Conservation (phyloP, 352 stramenopile species). For the Phytophthora crassamura region DNA sequence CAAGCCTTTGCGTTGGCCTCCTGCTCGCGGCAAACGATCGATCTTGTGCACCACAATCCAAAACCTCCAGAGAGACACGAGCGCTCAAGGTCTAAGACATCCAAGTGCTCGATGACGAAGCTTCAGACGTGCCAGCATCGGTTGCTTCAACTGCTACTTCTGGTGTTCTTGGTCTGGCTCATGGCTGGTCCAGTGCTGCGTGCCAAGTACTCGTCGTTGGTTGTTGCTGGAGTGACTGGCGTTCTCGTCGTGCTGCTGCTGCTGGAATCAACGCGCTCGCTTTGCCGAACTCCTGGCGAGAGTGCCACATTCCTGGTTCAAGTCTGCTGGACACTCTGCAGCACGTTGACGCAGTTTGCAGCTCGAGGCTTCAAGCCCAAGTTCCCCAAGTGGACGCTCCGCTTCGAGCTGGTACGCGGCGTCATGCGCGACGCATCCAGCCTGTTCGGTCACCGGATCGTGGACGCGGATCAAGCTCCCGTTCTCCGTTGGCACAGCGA, state of each 20-base stretch:
- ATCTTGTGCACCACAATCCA: slow-evolving; percentile 5
- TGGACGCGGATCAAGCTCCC: slow-evolving; percentile 22
- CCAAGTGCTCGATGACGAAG: background rate
- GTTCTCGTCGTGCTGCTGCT: slow-evolving; percentile 8
- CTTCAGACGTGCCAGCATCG: slow-evolving; percentile 9
- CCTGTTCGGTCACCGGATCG: slow-evolving; percentile 34
- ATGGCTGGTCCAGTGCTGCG: background rate
- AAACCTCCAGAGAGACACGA: background rate
- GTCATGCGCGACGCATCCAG: slow-evolving; percentile 3
- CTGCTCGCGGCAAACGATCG: background rate
- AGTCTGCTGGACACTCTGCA: background rate
- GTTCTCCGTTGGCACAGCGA: slow-evolving; percentile 33
- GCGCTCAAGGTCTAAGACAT: background rate
- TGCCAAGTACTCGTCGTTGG: background rate
- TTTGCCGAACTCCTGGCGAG: slow-evolving; percentile 21
- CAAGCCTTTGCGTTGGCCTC: background rate
- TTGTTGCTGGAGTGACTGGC: background rate
- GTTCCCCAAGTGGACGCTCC: slow-evolving; percentile 46
- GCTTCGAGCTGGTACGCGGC: slow-evolving; percentile 11
- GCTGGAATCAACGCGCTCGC: slow-evolving; percentile 2
- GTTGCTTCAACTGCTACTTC: slow-evolving; percentile 1
- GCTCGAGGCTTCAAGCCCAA: slow-evolving; percentile 29
- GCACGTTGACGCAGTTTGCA: slow-evolving; percentile 6
- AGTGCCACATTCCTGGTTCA: background rate
- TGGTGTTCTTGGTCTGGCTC: background rate